phyloP scores from a whole-genome alignment of 306 rosid genomes.

The Vigna unguiculata region DNA sequence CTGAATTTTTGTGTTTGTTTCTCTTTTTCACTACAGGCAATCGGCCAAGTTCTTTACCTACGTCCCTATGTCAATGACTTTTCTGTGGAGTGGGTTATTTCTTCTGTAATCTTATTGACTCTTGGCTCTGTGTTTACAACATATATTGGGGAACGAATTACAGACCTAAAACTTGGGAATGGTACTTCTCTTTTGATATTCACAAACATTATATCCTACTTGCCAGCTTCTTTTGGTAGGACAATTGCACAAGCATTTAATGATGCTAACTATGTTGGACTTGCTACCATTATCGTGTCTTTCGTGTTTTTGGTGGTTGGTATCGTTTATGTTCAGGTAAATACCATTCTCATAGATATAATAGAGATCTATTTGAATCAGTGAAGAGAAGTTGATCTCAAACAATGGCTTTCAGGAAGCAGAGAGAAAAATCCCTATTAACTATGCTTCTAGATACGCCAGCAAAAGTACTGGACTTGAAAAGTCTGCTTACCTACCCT shows the following conservation, averaged over 20 bases:
- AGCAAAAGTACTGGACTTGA: constrained; percentile 80
- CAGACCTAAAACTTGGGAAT: constrained; percentile 95
- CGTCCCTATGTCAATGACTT: constrained; percentile 96
- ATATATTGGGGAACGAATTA: constrained; percentile 84
- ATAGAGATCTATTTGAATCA: constrained; percentile 28
- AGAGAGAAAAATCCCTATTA: constrained; percentile 94
- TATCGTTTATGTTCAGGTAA: constrained; percentile 97
- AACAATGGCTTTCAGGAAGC: constrained; percentile 86
- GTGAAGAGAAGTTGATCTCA: constrained; percentile 47
- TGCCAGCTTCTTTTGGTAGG: constrained; percentile 97
- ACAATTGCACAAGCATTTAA: constrained; percentile 73
- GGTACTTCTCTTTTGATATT: constrained; percentile 97
- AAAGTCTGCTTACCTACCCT: constrained; percentile 92
- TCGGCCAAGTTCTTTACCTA: constrained; percentile 92
- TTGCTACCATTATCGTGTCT: constrained; percentile 68
- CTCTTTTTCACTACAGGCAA: constrained; percentile 65
- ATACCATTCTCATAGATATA: constrained; percentile 38
- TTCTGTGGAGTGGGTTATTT: constrained; percentile 76
- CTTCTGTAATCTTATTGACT: constrained; percentile 82
- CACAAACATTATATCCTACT: constrained; percentile 95
- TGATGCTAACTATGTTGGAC: constrained; percentile 91
- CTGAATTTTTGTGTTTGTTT: constrained; percentile 21
- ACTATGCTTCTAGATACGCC: constrained; percentile 90
- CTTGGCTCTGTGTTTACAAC: constrained; percentile 90
- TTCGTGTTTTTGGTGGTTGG: constrained; percentile 89